phyloP scores from a whole-genome alignment of 1,284 basidiomycete species.

The Puccinia brachypodii region DNA sequence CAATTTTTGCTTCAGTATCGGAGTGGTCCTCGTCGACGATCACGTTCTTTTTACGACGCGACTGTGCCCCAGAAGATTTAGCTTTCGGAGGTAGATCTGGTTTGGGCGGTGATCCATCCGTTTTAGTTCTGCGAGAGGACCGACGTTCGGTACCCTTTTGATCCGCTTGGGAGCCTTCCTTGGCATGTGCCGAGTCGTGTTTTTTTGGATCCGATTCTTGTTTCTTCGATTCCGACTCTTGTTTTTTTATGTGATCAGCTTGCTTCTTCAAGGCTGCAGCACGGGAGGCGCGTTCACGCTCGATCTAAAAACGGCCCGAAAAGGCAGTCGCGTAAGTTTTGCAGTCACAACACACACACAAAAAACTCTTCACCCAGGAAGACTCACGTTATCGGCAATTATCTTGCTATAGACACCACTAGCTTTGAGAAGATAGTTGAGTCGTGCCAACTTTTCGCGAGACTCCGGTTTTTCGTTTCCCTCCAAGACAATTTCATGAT shows the following conservation, averaged over 20 bases:
- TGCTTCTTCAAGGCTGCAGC: constrained; percentile 32
- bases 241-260: constrained; percentile 4
- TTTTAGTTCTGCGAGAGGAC: constrained; percentile 15
- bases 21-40: not conserved
- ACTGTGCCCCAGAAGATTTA: not conserved
- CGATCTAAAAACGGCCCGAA: constrained; percentile 12
- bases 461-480: constrained; percentile 34
- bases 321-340: not conserved
- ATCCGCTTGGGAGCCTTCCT: not conserved
- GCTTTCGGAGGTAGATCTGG: not conserved
- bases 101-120: not conserved
- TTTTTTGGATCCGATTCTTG: not conserved
- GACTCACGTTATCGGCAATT: constrained; percentile 41
- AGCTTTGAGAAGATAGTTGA: constrained; percentile 45
- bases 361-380: not conserved
- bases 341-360: not conserved
- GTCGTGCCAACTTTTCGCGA: constrained; percentile 30
- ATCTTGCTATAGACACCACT: constrained; percentile 47
- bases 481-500: constrained; percentile 19
- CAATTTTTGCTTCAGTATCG: constrained; percentile 15
- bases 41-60: constrained; percentile 1
- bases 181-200: not conserved
- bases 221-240: constrained; percentile 10
- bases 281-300: constrained; percentile 34
- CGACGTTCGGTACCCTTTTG: constrained; percentile 5